These are phyloP conservation scores for Pyrenula massariospora DNA, from an alignment of 495 filamentous ascomycete species.

Conservation along the genomic window DNA sequence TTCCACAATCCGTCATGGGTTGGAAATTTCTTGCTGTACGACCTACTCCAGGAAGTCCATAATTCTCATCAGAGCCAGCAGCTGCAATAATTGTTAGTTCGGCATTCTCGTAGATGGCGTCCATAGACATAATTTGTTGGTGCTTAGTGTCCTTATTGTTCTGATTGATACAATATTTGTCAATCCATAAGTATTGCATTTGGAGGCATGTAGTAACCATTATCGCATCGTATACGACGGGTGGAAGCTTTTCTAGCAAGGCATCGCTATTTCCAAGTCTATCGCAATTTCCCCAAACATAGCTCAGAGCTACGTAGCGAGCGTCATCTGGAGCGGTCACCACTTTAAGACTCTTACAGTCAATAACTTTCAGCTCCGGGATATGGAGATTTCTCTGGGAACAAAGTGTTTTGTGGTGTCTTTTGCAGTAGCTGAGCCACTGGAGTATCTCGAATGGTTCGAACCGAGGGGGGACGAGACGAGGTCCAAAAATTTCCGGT, in stretches of 20 bases:
- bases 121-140: conserved; percentile 17
- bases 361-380: neutral
- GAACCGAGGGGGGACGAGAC: neutral
- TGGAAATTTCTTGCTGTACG: neutral
- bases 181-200: conserved; percentile 9
- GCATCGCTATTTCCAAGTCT: neutral
- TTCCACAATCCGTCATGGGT: conserved; percentile 3
- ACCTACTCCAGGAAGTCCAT: conserved; percentile 19
- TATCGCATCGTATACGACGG: neutral
- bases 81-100: conserved; percentile 17
- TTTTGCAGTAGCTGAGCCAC: neutral
- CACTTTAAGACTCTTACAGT: neutral
- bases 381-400: neutral
- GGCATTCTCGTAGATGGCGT: conserved; percentile 13
- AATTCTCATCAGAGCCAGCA: conserved; percentile 11
- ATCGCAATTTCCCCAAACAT: conserved; percentile 7
- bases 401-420: neutral
- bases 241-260: neutral
- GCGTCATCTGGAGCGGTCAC: neutral
- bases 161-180: conserved; percentile 2
- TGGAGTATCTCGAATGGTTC: neutral
- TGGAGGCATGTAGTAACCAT: neutral
- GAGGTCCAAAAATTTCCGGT: neutral
- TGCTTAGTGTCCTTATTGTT: conserved; percentile 6
- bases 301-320: conserved; percentile 6